Evolutionary conservation across 805 yeast genomes (phyloP).

Genomic region (Scheffersomyces amazonensis): DNA sequence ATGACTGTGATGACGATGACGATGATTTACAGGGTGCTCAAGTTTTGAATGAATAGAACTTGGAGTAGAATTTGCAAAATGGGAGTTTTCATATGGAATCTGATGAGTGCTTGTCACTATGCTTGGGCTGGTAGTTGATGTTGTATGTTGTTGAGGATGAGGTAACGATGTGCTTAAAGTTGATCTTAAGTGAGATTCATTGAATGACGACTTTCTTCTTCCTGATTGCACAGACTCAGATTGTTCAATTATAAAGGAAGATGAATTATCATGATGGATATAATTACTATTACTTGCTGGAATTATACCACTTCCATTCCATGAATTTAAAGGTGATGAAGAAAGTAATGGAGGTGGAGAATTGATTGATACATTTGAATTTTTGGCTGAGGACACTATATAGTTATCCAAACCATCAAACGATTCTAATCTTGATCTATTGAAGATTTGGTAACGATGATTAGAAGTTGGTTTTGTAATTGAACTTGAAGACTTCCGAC

Average conservation of each 20-base stretch:
- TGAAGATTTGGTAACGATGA: constrained; percentile 29
- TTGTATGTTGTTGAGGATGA: background rate
- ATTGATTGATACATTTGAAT: constrained; percentile 29
- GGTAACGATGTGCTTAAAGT: constrained; percentile 18
- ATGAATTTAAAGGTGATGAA: constrained; percentile 20
- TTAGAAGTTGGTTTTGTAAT: constrained; percentile 12
- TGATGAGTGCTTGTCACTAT: background rate
- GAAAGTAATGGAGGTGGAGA: constrained; percentile 28
- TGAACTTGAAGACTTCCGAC: constrained; percentile 30
- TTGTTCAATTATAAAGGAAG: background rate
- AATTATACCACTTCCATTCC: constrained; percentile 10
- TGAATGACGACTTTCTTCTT: constrained; percentile 39
- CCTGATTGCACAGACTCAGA: constrained; percentile 3
- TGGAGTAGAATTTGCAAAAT: background rate
- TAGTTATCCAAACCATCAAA: constrained; percentile 39
- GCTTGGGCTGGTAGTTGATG: background rate
- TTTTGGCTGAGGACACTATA: constrained; percentile 37
- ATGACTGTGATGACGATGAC: background rate
- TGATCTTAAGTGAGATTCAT: constrained; percentile 34
- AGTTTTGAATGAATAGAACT: background rate
- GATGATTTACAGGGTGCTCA: background rate
- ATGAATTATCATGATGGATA: constrained; percentile 2
- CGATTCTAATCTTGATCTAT: constrained; percentile 39
- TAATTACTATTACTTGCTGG: constrained; percentile 5
- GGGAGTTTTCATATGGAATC: background rate